Conservation (phyloP, 352 stramenopile genomes). For the Phytopythium oedochilum region DNA sequence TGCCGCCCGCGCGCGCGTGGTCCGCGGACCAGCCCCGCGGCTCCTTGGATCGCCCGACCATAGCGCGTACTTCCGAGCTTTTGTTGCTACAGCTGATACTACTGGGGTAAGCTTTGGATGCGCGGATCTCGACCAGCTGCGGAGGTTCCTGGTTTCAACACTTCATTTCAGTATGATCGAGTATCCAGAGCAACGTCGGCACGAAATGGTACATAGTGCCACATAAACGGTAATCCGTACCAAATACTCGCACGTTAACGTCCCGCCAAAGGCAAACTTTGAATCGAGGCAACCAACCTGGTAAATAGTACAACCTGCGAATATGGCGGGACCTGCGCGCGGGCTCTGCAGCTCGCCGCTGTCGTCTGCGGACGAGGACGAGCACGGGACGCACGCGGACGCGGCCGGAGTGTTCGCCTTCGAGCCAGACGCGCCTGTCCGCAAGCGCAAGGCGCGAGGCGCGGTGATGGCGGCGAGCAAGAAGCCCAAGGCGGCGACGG, state of each 20-base stretch:
- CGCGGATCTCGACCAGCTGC: too few relatives aligned
- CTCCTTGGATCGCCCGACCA: neutral
- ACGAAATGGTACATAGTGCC: too few relatives aligned
- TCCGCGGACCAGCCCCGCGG: constrained; percentile 20
- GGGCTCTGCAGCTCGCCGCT: constrained; percentile 46
- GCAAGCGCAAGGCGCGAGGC: neutral
- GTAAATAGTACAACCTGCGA: too few relatives aligned
- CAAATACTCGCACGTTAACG: too few relatives aligned
- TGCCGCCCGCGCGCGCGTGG: constrained; percentile 16
- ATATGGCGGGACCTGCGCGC: neutral
- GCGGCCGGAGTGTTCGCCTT: constrained; percentile 5
- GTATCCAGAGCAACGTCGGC: too few relatives aligned
- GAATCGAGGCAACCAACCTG: too few relatives aligned
- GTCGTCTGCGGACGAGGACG: constrained; percentile 39
- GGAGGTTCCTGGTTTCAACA: too few relatives aligned
- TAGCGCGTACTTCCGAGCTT: too few relatives aligned
- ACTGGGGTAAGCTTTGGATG: too few relatives aligned
- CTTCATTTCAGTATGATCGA: too few relatives aligned
- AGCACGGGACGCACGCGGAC: neutral
- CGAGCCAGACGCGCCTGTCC: constrained; percentile 5
- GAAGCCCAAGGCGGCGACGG: constrained; percentile 5
- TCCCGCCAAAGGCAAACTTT: neutral
- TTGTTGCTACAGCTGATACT: too few relatives aligned
- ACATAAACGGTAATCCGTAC: too few relatives aligned
- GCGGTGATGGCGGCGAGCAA: constrained; percentile 1